Evolutionary conservation across 2,329 filamentous ascomycete species (phyloP), one percentile per base, ranked within the genome.

Genomic region (Arachnopeziza araneosa): DNA sequence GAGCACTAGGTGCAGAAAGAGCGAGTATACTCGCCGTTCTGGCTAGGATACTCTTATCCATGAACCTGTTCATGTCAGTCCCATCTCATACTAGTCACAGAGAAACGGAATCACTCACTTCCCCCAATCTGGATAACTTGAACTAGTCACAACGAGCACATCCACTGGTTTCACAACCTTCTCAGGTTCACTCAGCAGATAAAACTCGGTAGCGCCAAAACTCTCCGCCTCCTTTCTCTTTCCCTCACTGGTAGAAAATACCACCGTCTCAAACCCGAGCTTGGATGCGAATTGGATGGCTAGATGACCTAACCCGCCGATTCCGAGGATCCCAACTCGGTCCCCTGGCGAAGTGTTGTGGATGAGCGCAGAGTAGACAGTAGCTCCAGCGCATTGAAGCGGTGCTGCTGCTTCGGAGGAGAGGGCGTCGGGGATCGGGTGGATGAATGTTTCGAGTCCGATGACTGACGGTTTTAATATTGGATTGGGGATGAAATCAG

Each of bases 241-340:
- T 70, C 72, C 66, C 0, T 76, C 75, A 0, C 78, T 81, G 62
- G 85, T 81, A 8, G 83, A 85, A 63, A 89, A 80, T 17, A 83
- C 85, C 23, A 85, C 83, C 3, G 85, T 79, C 36, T 81, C 76
- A 69, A 79, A 83, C 12, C 83, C 83, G 81, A 84, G 83, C 68
- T 82, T 82, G 14, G 77, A 73, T 0, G 83, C 83, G 65, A 83
- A 86, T 63, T 84, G 81, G 58, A 86, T 82, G 2, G 83, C 83
- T 48, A 86, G 70, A 68, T 86, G 83, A 1, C 83, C 83, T 2
- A 86, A 74, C n/a, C 84, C 84, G 51, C 86, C 79, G 53, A 86
- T 76, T 52, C 82, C 84, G 19, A 86, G 75, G 54, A 73, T 62
- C 0, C 68, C 71, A 30, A 84, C 78, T 50, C 63, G 58, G 52